phyloP scores from a whole-genome alignment of 169 alveolate genomes.

The Theileria annulata region DNA sequence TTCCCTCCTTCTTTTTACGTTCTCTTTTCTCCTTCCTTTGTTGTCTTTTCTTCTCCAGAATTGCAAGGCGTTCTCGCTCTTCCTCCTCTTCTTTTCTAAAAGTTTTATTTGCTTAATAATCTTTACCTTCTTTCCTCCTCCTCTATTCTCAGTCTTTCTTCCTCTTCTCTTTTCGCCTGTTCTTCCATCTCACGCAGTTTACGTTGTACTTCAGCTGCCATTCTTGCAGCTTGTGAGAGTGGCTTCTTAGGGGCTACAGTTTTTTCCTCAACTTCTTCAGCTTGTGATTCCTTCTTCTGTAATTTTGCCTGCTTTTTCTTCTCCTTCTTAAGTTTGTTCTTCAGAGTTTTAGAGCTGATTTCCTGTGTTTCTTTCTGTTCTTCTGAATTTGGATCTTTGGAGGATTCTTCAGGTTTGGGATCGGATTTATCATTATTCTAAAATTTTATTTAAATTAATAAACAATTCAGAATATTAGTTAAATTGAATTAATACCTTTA shows the following conservation, averaged over 20 bases:
- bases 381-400: constrained; percentile 1
- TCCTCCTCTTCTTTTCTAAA: constrained; percentile 50
- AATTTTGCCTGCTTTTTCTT: constrained; percentile 66
- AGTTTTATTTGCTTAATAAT: neutral
- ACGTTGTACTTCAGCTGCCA: constrained; percentile 82
- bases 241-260: constrained; percentile 46
- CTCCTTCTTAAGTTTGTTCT: constrained; percentile 67
- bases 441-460: neutral
- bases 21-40: constrained; percentile 81
- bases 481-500: neutral
- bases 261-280: constrained; percentile 42
- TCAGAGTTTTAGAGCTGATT: constrained; percentile 55
- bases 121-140: constrained; percentile 74
- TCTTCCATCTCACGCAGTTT: constrained; percentile 79
- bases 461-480: neutral
- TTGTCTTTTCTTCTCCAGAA: constrained; percentile 72
- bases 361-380: constrained; percentile 42
- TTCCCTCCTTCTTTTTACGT: constrained; percentile 81
- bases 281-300: constrained; percentile 47
- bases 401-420: constrained; percentile 37
- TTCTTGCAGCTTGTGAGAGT: constrained; percentile 72
- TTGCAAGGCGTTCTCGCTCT: constrained; percentile 38
- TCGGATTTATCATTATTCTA: neutral
- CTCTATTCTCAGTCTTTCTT: constrained; percentile 73
- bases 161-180: constrained; percentile 73